A percentile compares a stretch with the other conserved stretches of the same genome.
These are phyloP conservation scores for Tulasnella calospora DNA, from an alignment of 768 basidiomycete genomes.

Conservation along the genomic window DNA sequence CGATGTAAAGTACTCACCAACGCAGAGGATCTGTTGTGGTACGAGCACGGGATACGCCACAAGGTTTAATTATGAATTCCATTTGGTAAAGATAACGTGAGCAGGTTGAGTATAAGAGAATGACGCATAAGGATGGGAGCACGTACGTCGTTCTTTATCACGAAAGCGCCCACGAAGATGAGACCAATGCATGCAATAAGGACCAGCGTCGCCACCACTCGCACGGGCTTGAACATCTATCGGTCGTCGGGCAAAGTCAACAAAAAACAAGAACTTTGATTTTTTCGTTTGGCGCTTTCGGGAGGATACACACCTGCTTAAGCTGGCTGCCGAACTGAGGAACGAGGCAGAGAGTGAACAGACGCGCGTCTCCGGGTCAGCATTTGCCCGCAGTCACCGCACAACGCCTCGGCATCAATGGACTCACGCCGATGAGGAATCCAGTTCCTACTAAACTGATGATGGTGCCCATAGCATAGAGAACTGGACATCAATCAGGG, in stretches of 20 bases:
- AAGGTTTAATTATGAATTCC: background rate
- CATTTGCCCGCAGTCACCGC: background rate
- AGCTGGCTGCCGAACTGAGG: constrained; percentile 69
- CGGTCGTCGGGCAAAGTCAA: background rate
- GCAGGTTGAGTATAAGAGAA: background rate
- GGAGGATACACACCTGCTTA: constrained; percentile 56
- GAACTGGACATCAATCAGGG: constrained; percentile 44
- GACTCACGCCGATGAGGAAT: constrained; percentile 80
- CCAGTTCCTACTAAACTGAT: constrained; percentile 82
- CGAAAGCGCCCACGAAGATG: constrained; percentile 83
- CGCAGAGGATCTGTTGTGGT: constrained; percentile 27
- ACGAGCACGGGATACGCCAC: background rate
- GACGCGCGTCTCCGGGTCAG: constrained; percentile 22
- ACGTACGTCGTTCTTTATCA: constrained; percentile 59
- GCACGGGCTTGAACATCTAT: constrained; percentile 94
- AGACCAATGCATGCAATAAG: constrained; percentile 75
- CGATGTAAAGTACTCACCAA: constrained; percentile 27
- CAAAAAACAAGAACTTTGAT: background rate
- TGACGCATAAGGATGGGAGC: background rate
- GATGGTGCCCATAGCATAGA: constrained; percentile 78
- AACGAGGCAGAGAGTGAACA: background rate
- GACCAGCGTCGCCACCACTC: constrained; percentile 72
- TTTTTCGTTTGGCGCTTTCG: background rate
- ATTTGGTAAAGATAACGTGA: background rate
- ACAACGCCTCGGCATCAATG: background rate